Conservation (phyloP, 73 alveolate species). For the Tetrahymena borealis region DNA sequence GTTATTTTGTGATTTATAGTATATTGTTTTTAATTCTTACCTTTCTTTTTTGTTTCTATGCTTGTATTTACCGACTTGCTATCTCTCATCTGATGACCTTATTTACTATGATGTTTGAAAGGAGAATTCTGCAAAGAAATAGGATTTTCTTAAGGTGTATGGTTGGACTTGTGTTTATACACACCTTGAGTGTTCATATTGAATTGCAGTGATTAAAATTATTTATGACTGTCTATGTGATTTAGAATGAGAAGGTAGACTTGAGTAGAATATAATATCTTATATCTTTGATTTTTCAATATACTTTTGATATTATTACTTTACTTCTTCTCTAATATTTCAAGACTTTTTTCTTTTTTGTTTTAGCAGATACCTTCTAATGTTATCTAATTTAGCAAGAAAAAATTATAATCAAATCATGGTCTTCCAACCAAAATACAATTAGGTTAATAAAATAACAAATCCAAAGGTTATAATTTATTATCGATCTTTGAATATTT, state of each 20-base stretch:
- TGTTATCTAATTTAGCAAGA: background rate
- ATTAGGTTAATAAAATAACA: background rate
- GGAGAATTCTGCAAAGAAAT: background rate
- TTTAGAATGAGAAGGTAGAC: too few species aligned
- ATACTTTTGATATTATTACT: background rate
- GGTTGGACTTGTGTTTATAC: background rate
- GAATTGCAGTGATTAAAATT: background rate
- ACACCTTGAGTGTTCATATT: background rate
- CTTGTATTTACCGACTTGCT: background rate
- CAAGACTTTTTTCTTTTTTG: background rate
- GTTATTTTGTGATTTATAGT: too few species aligned
- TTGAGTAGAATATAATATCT: background rate
- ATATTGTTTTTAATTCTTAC: background rate
- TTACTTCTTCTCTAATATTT: background rate
- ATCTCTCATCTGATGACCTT: background rate
- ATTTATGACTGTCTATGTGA: too few species aligned
- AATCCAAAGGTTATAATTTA: background rate
- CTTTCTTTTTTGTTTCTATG: background rate
- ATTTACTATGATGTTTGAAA: background rate
- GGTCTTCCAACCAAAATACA: background rate
- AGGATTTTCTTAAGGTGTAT: background rate
- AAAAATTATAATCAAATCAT: background rate
- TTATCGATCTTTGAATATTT: background rate
- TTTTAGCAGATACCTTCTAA: background rate
- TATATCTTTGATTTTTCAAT: background rate